Conservation (phyloP, 208 protist species). For the Porcisia deanei region DNA sequence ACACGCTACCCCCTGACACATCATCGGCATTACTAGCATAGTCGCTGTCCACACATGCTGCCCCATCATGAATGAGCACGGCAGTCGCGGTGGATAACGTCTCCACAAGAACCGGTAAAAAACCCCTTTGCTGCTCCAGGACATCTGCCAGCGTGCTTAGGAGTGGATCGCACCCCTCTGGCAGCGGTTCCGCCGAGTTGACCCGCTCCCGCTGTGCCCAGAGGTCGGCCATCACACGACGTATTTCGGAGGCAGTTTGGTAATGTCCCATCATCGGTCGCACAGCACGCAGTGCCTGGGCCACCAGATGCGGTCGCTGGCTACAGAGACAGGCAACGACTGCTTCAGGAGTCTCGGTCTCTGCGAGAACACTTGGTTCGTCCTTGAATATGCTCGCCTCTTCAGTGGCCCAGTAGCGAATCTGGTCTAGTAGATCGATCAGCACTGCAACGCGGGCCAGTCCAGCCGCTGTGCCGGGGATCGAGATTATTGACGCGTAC, state of each 20-base stretch:
- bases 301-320: constrained; percentile 47
- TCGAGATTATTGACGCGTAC: constrained; percentile 13
- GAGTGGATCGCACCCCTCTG: constrained; percentile 9
- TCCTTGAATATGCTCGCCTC: constrained; percentile 50
- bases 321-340: constrained; percentile 44
- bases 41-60: not conserved
- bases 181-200: not conserved
- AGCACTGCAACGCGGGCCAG: constrained; percentile 38
- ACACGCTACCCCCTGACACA: not conserved
- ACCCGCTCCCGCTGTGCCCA: constrained; percentile 1
- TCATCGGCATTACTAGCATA: not conserved
- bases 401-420: constrained; percentile 76
- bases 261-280: constrained; percentile 49
- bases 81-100: constrained; percentile 16
- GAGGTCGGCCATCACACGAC: constrained; percentile 26
- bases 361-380: constrained; percentile 58
- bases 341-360: constrained; percentile 56
- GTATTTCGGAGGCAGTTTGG: constrained; percentile 51
- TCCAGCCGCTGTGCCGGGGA: constrained; percentile 30
- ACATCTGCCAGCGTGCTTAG: constrained; percentile 22
- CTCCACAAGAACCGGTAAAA: constrained; percentile 19
- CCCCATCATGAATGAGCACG: constrained; percentile 9
- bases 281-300: constrained; percentile 46
- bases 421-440: constrained; percentile 56
- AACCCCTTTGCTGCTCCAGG: constrained; percentile 19